Percentiles rank a stretch among this genome's conserved stretches.
These are phyloP conservation scores for Agrocybe chaxingu DNA, from an alignment of 768 basidiomycete species.

Conservation along the genomic window DNA sequence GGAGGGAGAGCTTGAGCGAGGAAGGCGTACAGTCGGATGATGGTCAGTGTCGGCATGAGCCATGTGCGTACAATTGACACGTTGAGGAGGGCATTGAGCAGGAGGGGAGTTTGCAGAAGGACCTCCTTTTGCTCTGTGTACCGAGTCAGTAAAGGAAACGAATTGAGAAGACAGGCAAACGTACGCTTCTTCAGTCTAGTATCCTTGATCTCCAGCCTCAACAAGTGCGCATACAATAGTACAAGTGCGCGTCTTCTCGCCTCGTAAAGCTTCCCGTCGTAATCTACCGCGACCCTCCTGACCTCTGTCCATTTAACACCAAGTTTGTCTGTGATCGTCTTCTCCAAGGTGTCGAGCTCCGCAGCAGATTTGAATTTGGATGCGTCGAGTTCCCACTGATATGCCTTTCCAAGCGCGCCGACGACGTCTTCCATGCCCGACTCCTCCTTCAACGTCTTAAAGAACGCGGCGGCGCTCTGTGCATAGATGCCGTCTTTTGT, in stretches of 20 bases:
- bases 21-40: slow-evolving; percentile 82
- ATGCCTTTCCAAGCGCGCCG: slow-evolving; percentile 64
- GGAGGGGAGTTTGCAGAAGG: slow-evolving; percentile 65
- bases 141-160: background rate
- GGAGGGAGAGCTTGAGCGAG: slow-evolving; percentile 82
- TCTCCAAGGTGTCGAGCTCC: slow-evolving; percentile 50
- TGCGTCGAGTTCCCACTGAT: slow-evolving; percentile 50
- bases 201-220: slow-evolving; percentile 59
- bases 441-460: slow-evolving; percentile 82
- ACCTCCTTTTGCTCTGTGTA: slow-evolving; percentile 66
- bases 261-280: slow-evolving; percentile 32
- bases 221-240: slow-evolving; percentile 81
- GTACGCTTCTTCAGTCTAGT: slow-evolving; percentile 60
- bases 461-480: slow-evolving; percentile 80
- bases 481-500: slow-evolving; percentile 92
- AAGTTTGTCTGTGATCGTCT: slow-evolving; percentile 42
- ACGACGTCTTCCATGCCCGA: slow-evolving; percentile 72
- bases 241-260: slow-evolving; percentile 56
- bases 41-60: slow-evolving; percentile 73
- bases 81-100: slow-evolving; percentile 79
- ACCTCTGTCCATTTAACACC: slow-evolving; percentile 56
- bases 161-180: slow-evolving; percentile 20
- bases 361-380: slow-evolving; percentile 26
- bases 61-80: slow-evolving; percentile 86
- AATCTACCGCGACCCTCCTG: slow-evolving; percentile 35